Percentiles rank a stretch among this genome's conserved stretches.
phyloP scores from a whole-genome alignment of 345 rosid species.

The Iberis pinnata region DNA sequence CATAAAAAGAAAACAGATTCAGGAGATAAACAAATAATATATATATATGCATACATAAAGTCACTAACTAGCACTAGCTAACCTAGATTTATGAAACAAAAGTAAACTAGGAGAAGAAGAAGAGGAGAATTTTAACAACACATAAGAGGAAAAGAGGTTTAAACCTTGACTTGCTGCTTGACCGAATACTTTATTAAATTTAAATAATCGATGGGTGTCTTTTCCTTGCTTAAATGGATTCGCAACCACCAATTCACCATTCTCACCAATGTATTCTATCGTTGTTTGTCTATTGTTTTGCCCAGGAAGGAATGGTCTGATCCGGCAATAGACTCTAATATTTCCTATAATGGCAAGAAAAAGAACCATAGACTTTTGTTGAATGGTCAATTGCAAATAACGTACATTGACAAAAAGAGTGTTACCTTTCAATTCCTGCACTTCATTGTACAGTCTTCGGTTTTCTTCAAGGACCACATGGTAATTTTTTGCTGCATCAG shows the following conservation, averaged over 20 bases:
- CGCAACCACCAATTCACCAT: conserved; percentile 79
- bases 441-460: conserved; percentile 78
- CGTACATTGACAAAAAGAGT: conserved; percentile 10
- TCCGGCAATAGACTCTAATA: conserved; percentile 93
- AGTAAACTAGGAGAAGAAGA: neutral
- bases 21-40: neutral
- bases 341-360: conserved; percentile 48
- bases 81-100: neutral
- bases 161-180: conserved; percentile 81
- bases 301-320: conserved; percentile 87
- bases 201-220: conserved; percentile 69
- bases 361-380: conserved; percentile 17
- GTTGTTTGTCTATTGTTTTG: conserved; percentile 67
- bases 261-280: conserved; percentile 73
- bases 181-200: conserved; percentile 84
- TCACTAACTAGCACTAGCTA: neutral
- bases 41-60: neutral
- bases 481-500: conserved; percentile 79
- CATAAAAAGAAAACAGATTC: neutral
- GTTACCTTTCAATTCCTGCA: conserved; percentile 94
- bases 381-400: conserved; percentile 11
- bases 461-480: conserved; percentile 78
- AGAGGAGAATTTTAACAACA: neutral
- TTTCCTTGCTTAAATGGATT: conserved; percentile 82
- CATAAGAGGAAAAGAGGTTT: conserved; percentile 1